These are phyloP conservation scores for Perkinsus marinus DNA, from an alignment of 169 alveolate species.

Conservation along the genomic window DNA sequence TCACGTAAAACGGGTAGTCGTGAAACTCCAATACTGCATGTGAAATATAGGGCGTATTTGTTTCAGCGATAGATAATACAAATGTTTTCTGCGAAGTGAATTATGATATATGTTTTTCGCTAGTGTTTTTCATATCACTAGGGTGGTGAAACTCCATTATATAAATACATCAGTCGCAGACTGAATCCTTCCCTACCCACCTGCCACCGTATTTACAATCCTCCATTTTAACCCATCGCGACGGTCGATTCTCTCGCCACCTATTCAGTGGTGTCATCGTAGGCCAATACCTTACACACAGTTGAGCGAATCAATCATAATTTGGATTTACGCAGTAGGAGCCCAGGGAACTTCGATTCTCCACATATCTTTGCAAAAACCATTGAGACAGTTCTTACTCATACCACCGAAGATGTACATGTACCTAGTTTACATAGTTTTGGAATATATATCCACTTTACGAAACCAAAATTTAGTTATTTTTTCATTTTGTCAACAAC, in stretches of 20 bases:
- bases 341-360: background rate
- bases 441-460: too few species aligned
- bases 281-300: background rate
- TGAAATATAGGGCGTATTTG: too few species aligned
- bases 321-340: background rate
- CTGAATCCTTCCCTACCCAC: background rate
- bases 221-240: background rate
- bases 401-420: background rate
- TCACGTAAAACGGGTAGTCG: too few species aligned
- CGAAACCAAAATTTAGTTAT: too few species aligned
- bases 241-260: background rate
- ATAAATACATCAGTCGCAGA: too few species aligned
- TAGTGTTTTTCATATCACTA: too few species aligned
- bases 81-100: too few species aligned
- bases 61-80: background rate
- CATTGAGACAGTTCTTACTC: background rate
- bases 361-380: background rate
- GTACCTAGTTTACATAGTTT: background rate
- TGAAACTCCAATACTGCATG: too few species aligned
- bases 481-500: too few species aligned
- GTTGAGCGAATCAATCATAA: background rate
- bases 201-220: background rate
- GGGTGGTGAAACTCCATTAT: too few species aligned
- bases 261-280: background rate
- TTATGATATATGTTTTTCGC: too few species aligned